Conservation (phyloP, 1,139 yeast genomes). For the Blastobotrys apis region DNA sequence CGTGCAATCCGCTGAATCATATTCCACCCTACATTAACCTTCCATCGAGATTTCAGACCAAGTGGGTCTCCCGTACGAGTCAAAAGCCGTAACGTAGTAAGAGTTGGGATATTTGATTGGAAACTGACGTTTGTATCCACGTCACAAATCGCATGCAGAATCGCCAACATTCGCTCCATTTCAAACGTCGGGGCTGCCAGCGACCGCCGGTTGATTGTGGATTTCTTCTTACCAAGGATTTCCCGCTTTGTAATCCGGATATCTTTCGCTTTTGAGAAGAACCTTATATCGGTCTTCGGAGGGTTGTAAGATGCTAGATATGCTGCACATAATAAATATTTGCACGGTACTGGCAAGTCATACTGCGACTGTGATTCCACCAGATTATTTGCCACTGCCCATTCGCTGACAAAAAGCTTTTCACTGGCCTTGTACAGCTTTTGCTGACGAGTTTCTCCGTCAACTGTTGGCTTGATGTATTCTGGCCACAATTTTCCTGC, state of each 20-base stretch:
- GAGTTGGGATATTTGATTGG: conserved; percentile 56
- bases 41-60: conserved; percentile 62
- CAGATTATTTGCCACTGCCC: conserved; percentile 35
- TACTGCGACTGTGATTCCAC: conserved; percentile 14
- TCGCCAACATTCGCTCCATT: conserved; percentile 63
- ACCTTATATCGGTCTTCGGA: conserved; percentile 53
- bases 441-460: conserved; percentile 44
- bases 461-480: conserved; percentile 43
- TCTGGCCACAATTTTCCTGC: conserved; percentile 48
- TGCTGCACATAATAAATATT: conserved; percentile 60
- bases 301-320: conserved; percentile 67
- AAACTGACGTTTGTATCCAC: conserved; percentile 45
- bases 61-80: conserved; percentile 52
- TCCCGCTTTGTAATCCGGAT: conserved; percentile 43
- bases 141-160: conserved; percentile 51
- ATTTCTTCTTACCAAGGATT: conserved; percentile 45
- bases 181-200: conserved; percentile 62
- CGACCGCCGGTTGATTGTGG: conserved; percentile 41
- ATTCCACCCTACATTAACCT: conserved; percentile 54
- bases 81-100: conserved; percentile 52
- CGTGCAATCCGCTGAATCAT: conserved; percentile 48
- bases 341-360: conserved; percentile 51
- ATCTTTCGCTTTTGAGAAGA: conserved; percentile 57
- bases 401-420: conserved; percentile 42
- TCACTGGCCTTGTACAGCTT: conserved; percentile 45